These are phyloP conservation scores for Paramecium tetraurelia DNA, from an alignment of 73 alveolate species.

Conservation along the genomic window DNA sequence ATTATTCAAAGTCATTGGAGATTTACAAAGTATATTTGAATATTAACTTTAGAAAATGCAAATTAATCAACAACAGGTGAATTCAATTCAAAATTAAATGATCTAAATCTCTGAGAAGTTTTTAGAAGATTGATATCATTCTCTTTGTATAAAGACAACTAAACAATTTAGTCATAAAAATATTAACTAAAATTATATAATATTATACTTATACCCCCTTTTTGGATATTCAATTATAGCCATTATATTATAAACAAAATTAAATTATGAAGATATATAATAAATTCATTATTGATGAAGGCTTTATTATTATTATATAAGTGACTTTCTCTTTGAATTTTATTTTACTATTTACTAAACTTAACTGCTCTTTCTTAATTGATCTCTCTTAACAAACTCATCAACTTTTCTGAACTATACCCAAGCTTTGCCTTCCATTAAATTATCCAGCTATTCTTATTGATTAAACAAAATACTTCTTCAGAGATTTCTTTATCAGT, in stretches of 20 bases:
- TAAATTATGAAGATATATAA: not conserved
- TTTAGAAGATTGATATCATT: not conserved
- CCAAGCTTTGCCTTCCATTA: constrained; percentile 62
- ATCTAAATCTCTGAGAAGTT: not conserved
- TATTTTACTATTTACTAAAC: constrained; percentile 43
- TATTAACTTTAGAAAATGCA: not conserved
- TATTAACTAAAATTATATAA: not conserved
- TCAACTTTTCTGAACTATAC: constrained; percentile 58
- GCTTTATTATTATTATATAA: not conserved
- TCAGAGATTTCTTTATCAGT: constrained; percentile 60
- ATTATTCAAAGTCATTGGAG: not conserved
- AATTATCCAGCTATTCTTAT: constrained; percentile 40
- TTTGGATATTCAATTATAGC: not conserved
- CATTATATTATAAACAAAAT: not conserved
- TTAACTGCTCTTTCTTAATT: constrained; percentile 50
- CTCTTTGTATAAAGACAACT: not conserved
- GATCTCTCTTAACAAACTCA: constrained; percentile 55
- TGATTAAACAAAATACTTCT: not conserved
- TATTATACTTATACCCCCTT: not conserved
- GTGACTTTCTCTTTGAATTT: constrained; percentile 41
- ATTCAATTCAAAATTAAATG: not conserved
- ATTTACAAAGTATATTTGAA: not conserved
- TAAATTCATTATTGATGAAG: not conserved
- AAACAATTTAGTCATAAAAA: not conserved
- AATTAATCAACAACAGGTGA: not conserved